Evolutionary conservation across 768 basidiomycete genomes (phyloP).

Genomic region (Albatrellus ellisii): DNA sequence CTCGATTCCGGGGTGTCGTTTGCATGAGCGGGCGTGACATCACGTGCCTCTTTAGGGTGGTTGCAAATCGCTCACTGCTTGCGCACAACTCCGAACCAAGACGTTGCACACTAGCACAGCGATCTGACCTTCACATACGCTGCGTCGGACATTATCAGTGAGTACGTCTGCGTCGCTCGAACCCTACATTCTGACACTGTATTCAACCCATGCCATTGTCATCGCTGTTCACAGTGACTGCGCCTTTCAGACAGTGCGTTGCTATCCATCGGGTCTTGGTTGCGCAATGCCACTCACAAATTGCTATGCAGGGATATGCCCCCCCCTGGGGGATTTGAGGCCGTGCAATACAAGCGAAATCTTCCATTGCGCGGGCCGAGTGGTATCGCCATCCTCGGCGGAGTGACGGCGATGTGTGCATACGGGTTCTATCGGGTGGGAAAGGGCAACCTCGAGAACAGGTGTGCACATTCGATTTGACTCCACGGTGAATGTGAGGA

Average conservation of each 20-base stretch:
- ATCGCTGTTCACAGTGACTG: conserved; percentile 32
- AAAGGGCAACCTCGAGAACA: conserved; percentile 82
- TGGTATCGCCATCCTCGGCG: conserved; percentile 73
- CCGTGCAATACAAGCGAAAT: conserved; percentile 91
- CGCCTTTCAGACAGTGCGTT: conserved; percentile 51
- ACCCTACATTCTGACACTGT: no score
- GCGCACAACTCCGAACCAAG: no score
- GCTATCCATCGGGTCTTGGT: no score
- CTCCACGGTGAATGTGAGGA: conserved; percentile 4
- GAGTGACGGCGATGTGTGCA: conserved; percentile 74
- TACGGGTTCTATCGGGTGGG: conserved; percentile 91
- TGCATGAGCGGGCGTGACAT: no score
- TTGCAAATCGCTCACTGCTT: no score
- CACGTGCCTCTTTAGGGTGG: no score
- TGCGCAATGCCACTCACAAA: conserved; percentile 3
- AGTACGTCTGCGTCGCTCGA: no score
- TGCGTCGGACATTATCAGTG: no score
- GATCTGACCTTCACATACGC: no score
- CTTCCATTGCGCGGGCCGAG: conserved; percentile 82
- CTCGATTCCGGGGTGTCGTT: no score
- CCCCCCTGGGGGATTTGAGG: conserved; percentile 84
- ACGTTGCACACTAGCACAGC: no score
- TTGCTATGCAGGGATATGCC: conserved; percentile 74
- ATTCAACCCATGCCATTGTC: no score
- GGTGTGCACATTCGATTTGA: conserved; percentile 39